Percentiles rank a stretch among this genome's conserved stretches.
phyloP scores from a whole-genome alignment of 129 eudicot species.

The Scalesia atractyloides region DNA sequence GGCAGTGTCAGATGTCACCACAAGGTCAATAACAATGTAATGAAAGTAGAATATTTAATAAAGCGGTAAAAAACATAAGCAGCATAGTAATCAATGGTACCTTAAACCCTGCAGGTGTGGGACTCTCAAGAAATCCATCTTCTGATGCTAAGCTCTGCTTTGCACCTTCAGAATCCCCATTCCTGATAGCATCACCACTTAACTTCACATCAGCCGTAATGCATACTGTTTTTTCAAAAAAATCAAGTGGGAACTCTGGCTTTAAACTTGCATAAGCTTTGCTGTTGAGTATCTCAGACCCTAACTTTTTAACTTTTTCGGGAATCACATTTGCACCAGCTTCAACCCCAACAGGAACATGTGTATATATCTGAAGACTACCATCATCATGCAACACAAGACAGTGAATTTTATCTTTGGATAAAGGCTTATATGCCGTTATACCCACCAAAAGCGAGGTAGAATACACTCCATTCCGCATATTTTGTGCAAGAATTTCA shows the following conservation, averaged over 20 bases:
- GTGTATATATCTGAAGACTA: constrained; percentile 96
- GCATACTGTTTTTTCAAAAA: constrained; percentile 90
- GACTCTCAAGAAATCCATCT: constrained; percentile 93
- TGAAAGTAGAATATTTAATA: background rate
- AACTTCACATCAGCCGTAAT: constrained; percentile 90
- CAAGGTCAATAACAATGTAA: background rate
- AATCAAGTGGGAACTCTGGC: constrained; percentile 96
- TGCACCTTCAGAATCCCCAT: constrained; percentile 95
- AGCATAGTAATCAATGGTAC: constrained; percentile 36
- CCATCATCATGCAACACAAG: constrained; percentile 99
- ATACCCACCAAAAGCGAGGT: constrained; percentile 89
- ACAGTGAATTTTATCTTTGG: constrained; percentile 91
- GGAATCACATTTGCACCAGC: constrained; percentile 57
- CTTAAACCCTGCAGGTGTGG: constrained; percentile 88
- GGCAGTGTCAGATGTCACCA: constrained; percentile 1
- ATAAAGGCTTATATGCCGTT: constrained; percentile 86
- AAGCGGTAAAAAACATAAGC: background rate
- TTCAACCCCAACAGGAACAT: constrained; percentile 75
- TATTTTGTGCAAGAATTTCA: constrained; percentile 76
- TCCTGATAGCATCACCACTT: constrained; percentile 89
- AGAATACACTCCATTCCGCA: constrained; percentile 86
- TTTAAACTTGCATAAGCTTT: constrained; percentile 89
- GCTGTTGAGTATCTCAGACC: constrained; percentile 79
- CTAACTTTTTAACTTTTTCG: constrained; percentile 85
- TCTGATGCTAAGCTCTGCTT: constrained; percentile 93